These are phyloP conservation scores for Arthrobotrys sphaeroides DNA, from an alignment of 2,329 filamentous ascomycete genomes.

Conservation along the genomic window DNA sequence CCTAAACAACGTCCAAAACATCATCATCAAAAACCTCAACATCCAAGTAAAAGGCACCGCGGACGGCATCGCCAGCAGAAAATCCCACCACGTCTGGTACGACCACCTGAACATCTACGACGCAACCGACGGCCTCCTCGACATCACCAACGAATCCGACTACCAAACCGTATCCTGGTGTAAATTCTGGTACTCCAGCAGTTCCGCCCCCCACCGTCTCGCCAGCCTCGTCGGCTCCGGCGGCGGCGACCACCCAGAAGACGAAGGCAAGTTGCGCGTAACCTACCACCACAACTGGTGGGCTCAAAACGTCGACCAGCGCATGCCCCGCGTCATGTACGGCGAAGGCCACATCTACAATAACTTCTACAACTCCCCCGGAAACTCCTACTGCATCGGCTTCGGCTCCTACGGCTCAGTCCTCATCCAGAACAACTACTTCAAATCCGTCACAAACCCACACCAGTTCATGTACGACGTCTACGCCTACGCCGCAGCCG, in stretches of 20 bases:
- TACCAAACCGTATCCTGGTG: constrained; percentile 4
- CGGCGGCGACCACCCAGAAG: background rate
- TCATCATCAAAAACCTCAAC: constrained; percentile 7
- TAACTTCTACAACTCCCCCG: background rate
- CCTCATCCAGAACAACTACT: constrained; percentile 2
- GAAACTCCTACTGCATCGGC: background rate
- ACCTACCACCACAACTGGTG: no score
- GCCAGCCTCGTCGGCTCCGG: background rate
- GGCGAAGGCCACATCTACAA: background rate
- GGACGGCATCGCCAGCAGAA: background rate
- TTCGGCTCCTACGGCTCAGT: constrained; percentile 2
- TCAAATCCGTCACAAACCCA: background rate
- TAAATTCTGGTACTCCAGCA: constrained; percentile 1
- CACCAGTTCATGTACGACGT: background rate
- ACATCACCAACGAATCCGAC: background rate
- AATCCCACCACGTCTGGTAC: background rate
- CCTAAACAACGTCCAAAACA: background rate
- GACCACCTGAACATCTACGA: background rate
- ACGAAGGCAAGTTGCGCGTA: no score
- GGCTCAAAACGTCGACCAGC: background rate
- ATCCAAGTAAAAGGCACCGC: background rate
- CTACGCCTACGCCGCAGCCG: background rate
- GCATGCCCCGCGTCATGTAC: background rate
- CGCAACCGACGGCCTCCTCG: background rate
- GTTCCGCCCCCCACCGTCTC: background rate